Evolutionary conservation across 495 filamentous ascomycete species (phyloP).

Genomic region (Lasiosphaeria miniovina): DNA sequence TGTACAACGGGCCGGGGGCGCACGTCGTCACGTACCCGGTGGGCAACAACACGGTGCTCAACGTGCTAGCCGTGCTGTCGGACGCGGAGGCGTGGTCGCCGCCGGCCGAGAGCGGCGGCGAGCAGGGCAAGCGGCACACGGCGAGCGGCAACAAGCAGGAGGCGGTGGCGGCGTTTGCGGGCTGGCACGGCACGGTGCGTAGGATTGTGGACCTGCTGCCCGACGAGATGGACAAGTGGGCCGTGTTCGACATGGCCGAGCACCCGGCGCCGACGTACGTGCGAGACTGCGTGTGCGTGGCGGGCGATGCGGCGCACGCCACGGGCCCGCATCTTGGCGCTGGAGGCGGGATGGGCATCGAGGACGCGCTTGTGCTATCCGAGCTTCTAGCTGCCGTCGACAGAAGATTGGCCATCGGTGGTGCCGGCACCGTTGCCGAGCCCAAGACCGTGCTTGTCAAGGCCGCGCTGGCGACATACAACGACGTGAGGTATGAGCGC

Average conservation of each 20-base stretch:
- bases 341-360: conserved; percentile 54
- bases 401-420: not conserved
- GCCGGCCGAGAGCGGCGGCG: not conserved
- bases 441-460: conserved; percentile 17
- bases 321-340: conserved; percentile 50
- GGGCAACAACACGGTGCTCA: conserved; percentile 34
- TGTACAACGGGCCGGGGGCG: conserved; percentile 42
- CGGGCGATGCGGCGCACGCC: conserved; percentile 47
- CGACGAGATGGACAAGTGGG: conserved; percentile 52
- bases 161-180: conserved; percentile 28
- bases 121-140: conserved; percentile 29
- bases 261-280: conserved; percentile 41
- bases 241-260: conserved; percentile 51
- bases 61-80: conserved; percentile 39
- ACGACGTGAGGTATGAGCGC: conserved; percentile 34
- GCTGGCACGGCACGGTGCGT: conserved; percentile 39
- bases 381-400: conserved; percentile 34
- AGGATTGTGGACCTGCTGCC: conserved; percentile 42
- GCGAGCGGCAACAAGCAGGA: conserved; percentile 31
- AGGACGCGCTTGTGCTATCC: conserved; percentile 49
- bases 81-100: conserved; percentile 33
- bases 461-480: conserved; percentile 37
- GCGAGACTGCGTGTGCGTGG: conserved; percentile 41
- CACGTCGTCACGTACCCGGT: conserved; percentile 43
- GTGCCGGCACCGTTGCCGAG: not conserved